Conservation (phyloP, 441 rosid genomes). For the Rhodomyrtus psidioides region DNA sequence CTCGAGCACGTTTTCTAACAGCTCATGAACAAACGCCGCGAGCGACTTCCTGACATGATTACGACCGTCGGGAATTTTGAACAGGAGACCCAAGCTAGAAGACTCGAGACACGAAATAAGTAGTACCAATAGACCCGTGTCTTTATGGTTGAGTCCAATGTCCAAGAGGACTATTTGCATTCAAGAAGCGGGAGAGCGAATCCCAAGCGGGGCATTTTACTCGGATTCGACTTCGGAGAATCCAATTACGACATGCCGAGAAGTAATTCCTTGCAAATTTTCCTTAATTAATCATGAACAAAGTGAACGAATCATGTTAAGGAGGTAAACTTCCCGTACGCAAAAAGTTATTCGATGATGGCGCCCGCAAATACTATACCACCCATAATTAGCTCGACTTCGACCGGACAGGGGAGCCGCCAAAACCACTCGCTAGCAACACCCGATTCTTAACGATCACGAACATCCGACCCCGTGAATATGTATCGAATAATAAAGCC, state of each 20-base stretch:
- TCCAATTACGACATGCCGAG: neutral
- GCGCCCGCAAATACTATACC: neutral
- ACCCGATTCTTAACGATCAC: neutral
- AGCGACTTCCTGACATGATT: neutral
- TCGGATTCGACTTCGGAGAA: neutral
- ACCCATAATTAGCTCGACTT: neutral
- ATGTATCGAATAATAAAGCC: neutral
- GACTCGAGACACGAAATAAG: neutral
- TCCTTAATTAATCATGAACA: no score
- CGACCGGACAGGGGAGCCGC: neutral
- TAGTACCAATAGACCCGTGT: neutral
- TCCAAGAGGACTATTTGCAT: neutral
- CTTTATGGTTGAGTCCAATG: neutral
- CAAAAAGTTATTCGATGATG: neutral
- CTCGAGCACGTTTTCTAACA: fast-evolving
- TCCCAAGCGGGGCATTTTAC: neutral
- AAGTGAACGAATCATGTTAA: no score
- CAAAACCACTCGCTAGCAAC: neutral
- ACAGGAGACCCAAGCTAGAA: no score
- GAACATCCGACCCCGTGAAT: neutral
- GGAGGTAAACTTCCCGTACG: no score
- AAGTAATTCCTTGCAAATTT: neutral
- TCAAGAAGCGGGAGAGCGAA: neutral
- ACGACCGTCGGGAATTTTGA: neutral
- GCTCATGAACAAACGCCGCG: neutral